Conservation (phyloP, 2,329 filamentous ascomycete genomes). For the Diaporthe australafricana region DNA sequence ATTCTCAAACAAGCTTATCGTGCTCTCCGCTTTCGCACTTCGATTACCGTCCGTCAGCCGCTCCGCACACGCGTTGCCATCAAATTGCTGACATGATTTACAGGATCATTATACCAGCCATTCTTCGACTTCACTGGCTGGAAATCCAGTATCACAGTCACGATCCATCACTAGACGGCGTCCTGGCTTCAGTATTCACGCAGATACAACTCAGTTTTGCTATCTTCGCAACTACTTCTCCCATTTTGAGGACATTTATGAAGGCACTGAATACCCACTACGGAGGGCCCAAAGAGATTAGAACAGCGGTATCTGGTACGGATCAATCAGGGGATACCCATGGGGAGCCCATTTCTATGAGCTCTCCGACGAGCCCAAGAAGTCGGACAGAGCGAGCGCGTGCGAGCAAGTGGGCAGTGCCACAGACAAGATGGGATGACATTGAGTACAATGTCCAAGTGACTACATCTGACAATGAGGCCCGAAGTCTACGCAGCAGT, state of each 20-base stretch:
- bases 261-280: constrained; percentile 48
- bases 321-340: not conserved
- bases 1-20: constrained; percentile 50
- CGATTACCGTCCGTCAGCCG: constrained; percentile 50
- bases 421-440: constrained; percentile 29
- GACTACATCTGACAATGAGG: not conserved
- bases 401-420: not conserved
- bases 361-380: not conserved
- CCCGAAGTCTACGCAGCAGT: not conserved
- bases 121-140: constrained; percentile 52
- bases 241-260: constrained; percentile 58
- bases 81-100: not conserved
- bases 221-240: constrained; percentile 54
- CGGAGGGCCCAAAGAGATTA: constrained; percentile 39
- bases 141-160: constrained; percentile 44
- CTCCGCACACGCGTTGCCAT: not conserved
- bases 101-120: constrained; percentile 53
- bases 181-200: constrained; percentile 49
- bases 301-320: not conserved
- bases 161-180: constrained; percentile 51
- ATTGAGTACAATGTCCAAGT: constrained; percentile 26
- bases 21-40: constrained; percentile 54
- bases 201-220: constrained; percentile 55
- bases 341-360: not conserved
- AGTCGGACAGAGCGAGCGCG: not conserved